phyloP scores from a whole-genome alignment of 2,329 filamentous ascomycete species.

The Sphaerulina musiva region DNA sequence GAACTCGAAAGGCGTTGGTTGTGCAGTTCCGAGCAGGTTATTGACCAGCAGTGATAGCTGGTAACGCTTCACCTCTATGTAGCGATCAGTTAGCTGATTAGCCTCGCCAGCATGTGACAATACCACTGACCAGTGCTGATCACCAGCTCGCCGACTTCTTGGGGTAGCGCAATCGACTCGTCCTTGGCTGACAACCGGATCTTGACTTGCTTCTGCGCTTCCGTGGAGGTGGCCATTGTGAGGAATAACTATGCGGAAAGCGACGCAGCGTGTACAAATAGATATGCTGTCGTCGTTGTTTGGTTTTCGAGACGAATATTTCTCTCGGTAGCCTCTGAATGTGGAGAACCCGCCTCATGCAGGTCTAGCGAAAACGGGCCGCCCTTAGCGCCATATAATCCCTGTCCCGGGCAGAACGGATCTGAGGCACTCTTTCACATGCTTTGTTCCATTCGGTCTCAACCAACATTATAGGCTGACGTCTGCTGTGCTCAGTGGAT shows the following conservation, averaged over 20 bases:
- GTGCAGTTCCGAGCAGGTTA: conserved; percentile 51
- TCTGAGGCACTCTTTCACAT: conserved; percentile 1
- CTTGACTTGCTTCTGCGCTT: conserved; percentile 42
- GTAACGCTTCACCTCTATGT: conserved; percentile 49
- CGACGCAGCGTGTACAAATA: not conserved
- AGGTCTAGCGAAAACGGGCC: too few relatives aligned
- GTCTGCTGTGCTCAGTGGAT: not conserved
- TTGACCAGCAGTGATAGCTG: conserved; percentile 59
- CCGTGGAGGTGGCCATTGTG: conserved; percentile 15
- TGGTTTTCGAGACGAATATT: not conserved
- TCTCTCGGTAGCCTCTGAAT: not conserved
- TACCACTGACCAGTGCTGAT: conserved; percentile 47
- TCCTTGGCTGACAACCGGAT: conserved; percentile 50
- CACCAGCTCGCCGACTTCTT: conserved; percentile 51
- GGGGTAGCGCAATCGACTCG: conserved; percentile 48
- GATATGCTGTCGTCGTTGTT: not conserved
- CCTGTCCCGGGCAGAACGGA: not conserved
- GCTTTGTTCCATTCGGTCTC: conserved; percentile 2
- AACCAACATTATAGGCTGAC: conserved; percentile 1
- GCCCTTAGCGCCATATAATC: not conserved
- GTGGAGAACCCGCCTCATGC: not conserved
- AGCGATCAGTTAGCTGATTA: not conserved
- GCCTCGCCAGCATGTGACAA: not conserved
- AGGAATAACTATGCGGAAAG: not conserved
- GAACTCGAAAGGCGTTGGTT: conserved; percentile 82